These are phyloP conservation scores for Suillus tomentosus DNA, from an alignment of 768 basidiomycete genomes.

Conservation along the genomic window DNA sequence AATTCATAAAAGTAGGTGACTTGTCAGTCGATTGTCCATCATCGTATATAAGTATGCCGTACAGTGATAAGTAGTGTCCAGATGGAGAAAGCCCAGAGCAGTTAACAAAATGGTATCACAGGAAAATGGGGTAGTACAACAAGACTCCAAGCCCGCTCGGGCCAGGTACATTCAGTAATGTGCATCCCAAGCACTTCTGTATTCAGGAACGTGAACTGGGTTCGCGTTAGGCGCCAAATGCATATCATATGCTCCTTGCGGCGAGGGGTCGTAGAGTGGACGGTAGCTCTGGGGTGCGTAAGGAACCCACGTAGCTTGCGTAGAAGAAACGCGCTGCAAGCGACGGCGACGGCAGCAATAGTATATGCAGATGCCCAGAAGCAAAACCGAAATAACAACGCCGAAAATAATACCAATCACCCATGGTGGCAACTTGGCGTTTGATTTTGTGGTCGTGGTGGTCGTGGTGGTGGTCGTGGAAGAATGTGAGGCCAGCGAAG, in stretches of 20 bases:
- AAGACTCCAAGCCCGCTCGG: not conserved
- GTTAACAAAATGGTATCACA: not conserved
- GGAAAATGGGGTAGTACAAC: not conserved
- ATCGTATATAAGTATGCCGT: not conserved
- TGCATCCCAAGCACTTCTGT: conserved; percentile 30
- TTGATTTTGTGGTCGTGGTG: conserved; percentile 30
- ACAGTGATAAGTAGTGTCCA: not conserved
- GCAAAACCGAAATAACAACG: conserved; percentile 12
- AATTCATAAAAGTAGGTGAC: not conserved
- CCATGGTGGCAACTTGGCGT: conserved; percentile 9
- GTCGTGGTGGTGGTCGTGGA: conserved; percentile 33
- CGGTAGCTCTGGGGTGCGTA: conserved; percentile 21
- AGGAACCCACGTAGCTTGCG: conserved; percentile 13
- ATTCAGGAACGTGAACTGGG: conserved; percentile 18
- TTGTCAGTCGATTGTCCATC: not conserved
- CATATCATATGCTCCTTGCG: conserved; percentile 31
- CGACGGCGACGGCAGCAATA: conserved; percentile 20
- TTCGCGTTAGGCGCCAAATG: conserved; percentile 20
- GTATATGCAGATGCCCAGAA: conserved; percentile 8
- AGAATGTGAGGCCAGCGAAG: not conserved
- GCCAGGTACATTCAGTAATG: conserved; percentile 12
- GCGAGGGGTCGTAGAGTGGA: conserved; percentile 28
- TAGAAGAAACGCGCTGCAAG: conserved; percentile 8
- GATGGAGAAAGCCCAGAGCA: not conserved
- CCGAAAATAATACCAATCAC: conserved; percentile 22